Percentiles rank a stretch among this genome's conserved stretches.
Evolutionary conservation across 2,329 filamentous ascomycete species (phyloP).

Genomic region (Fusarium sp.): DNA sequence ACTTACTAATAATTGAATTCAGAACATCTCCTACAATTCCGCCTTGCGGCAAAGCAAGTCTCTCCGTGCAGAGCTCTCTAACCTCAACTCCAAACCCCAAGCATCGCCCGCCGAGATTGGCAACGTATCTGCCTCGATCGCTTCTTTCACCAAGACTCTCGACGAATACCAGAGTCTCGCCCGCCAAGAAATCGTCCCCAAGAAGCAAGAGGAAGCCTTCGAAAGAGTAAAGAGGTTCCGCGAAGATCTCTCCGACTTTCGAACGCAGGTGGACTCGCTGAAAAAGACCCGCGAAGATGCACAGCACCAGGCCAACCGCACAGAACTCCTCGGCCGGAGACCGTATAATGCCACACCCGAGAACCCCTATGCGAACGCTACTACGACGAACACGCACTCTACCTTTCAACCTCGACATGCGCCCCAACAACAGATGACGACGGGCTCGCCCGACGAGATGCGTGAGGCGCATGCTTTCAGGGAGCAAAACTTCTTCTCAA

Average conservation of each 20-base stretch:
- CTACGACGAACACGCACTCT: conserved; percentile 53
- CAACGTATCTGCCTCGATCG: conserved; percentile 83
- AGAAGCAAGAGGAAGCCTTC: conserved; percentile 91
- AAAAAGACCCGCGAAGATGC: conserved; percentile 85
- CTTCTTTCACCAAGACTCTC: conserved; percentile 87
- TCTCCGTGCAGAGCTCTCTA: conserved; percentile 82
- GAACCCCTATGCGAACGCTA: conserved; percentile 85
- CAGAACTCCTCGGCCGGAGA: conserved; percentile 87
- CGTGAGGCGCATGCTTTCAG: conserved; percentile 88
- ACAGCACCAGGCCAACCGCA: conserved; percentile 75
- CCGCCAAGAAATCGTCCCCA: conserved; percentile 88
- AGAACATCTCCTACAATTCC: conserved; percentile 90
- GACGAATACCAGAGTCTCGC: conserved; percentile 92
- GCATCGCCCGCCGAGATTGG: conserved; percentile 71
- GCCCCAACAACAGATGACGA: conserved; percentile 54
- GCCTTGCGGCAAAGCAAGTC: conserved; percentile 87
- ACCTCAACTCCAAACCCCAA: conserved; percentile 75
- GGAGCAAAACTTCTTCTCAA: conserved; percentile 89
- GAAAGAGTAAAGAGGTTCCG: conserved; percentile 91
- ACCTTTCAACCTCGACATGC: conserved; percentile 61
- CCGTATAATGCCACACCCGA: conserved; percentile 88
- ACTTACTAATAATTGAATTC: neutral
- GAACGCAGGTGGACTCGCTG: conserved; percentile 81
- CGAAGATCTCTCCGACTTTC: conserved; percentile 84
- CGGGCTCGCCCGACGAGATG: conserved; percentile 72